Conservation (phyloP, 768 basidiomycete species). For the Lactifluus volemus region DNA sequence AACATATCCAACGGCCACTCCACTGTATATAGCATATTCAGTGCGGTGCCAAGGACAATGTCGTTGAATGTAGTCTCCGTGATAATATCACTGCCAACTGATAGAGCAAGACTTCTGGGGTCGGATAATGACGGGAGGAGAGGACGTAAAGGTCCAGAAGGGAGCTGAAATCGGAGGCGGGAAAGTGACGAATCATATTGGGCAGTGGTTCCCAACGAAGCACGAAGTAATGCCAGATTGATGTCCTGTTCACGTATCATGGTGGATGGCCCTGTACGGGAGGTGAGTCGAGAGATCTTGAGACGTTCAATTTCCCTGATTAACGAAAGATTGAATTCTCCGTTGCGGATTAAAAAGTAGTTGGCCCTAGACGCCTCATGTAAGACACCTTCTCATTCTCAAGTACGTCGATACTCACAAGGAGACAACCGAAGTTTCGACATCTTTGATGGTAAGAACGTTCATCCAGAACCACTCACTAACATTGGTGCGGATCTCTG, state of each 20-base stretch:
- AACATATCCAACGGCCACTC: conserved; percentile 89
- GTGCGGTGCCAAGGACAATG: conserved; percentile 70
- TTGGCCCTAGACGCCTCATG: conserved; percentile 46
- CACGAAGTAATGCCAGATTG: conserved; percentile 76
- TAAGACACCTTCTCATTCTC: conserved; percentile 4
- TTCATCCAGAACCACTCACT: conserved; percentile 95
- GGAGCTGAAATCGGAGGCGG: conserved; percentile 65
- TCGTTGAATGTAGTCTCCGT: conserved; percentile 56
- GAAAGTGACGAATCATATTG: conserved; percentile 77
- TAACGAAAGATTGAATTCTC: conserved; percentile 76
- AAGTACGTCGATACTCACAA: conserved; percentile 43
- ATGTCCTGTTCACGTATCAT: conserved; percentile 90
- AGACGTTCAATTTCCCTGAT: conserved; percentile 83
- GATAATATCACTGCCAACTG: conserved; percentile 28
- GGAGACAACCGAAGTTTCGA: conserved; percentile 77
- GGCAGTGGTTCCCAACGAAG: conserved; percentile 81
- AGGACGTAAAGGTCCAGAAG: conserved; percentile 73
- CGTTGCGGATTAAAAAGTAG: conserved; percentile 83
- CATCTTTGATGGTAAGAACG: conserved; percentile 73
- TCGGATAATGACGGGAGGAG: conserved; percentile 63
- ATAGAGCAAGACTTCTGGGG: conserved; percentile 32
- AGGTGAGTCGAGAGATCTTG: conserved; percentile 67
- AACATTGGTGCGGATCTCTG: conserved; percentile 67
- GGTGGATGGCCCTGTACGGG: conserved; percentile 51
- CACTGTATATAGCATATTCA: conserved; percentile 60